Evolutionary conservation across 2,329 filamentous ascomycete genomes (phyloP), one percentile per base, ranked within the genome.

Genomic region (Nemania sp.): DNA sequence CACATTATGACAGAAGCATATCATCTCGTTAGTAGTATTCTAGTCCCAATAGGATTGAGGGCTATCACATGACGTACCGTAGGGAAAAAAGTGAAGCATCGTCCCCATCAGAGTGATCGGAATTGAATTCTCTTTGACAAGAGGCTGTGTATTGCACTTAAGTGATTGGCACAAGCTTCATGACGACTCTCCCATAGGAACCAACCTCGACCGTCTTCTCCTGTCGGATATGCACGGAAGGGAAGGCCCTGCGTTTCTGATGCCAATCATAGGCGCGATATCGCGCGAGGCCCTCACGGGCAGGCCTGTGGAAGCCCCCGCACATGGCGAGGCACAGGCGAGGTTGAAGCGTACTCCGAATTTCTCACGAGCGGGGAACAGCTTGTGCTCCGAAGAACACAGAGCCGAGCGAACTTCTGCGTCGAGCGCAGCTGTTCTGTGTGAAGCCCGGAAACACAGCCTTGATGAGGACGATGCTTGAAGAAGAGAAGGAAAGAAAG

Each of bases 371-470:
- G 90, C 90, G 77, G 62, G 50, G 49, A 49, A 49, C 50, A 51
- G 50, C 42, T 53, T 50, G 34, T 26, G 48, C 51, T 54, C 60
- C 46, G 33, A 49, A 56, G 41, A 62, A 54, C 40, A 67, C 60
- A 41, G 44, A 50, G 57, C 46, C n/a, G 52, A 47, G n/a, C 53
- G 70, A 74, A 70, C 70, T 66, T 64, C 65, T 67, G 68, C 70
- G 68, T 64, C 63, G 22, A 30, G 48, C 68, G 71, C 70, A 68
- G 62, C 68, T 65, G 79, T 78, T 90, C 81, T 77, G 82, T 84
- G 83, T 89, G 88, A 87, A 88, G 89, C 89, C 92, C 91, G 90
- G 89, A 92, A 92, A 92, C 88, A 88, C 89, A 89, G 89, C 90
- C 82, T 90, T 92, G 87, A 84, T 81, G 83, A 88, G 88, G 88